Conservation (phyloP, 352 stramenopile genomes). For the Blastocystis sp. region DNA sequence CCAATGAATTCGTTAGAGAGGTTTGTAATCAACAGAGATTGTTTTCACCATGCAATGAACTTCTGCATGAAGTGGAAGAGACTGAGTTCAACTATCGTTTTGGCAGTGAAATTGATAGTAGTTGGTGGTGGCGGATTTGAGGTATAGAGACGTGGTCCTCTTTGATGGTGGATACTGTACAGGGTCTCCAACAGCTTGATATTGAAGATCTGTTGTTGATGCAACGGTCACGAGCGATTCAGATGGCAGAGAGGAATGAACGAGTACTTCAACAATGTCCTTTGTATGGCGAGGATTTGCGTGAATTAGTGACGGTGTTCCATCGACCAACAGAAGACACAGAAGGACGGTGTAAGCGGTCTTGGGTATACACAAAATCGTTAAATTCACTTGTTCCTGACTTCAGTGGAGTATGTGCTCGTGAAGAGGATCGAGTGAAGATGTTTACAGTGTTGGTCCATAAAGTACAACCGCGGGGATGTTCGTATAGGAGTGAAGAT, state of each 20-base stretch:
- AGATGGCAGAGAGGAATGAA: constrained; percentile 22
- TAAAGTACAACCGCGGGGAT: neutral
- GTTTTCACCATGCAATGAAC: neutral
- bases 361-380: neutral
- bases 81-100: neutral
- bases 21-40: neutral
- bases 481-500: neutral
- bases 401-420: neutral
- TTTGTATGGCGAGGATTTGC: neutral
- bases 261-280: neutral
- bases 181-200: neutral
- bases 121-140: neutral
- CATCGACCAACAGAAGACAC: neutral
- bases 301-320: neutral
- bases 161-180: neutral
- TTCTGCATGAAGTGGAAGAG: neutral
- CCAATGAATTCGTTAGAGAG: neutral
- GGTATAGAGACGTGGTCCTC: neutral
- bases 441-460: neutral
- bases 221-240: constrained; percentile 5
- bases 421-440: neutral
- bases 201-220: neutral
- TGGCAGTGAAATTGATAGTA: neutral
- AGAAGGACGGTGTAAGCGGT: neutral
- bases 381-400: neutral